Conservation (phyloP, 768 basidiomycete genomes). For the Podaxis sp. region DNA sequence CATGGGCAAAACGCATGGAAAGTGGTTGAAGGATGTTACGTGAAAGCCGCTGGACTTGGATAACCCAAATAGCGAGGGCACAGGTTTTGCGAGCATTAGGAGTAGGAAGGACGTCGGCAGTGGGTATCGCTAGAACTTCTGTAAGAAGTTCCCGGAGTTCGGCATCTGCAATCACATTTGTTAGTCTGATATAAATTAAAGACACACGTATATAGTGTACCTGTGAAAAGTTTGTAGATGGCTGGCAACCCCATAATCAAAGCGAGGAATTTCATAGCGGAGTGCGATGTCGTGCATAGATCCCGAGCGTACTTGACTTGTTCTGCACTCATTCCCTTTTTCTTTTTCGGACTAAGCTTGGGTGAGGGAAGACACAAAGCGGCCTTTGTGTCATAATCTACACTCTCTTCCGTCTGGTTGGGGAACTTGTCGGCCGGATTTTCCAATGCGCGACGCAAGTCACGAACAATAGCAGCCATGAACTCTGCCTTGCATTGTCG, state of each 20-base stretch:
- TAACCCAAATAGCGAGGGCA: conserved; percentile 71
- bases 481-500: conserved; percentile 52
- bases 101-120: conserved; percentile 68
- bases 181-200: conserved; percentile 17
- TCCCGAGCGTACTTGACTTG: conserved; percentile 81
- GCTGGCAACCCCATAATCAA: conserved; percentile 61
- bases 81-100: conserved; percentile 87
- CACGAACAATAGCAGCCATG: conserved; percentile 61
- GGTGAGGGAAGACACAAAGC: conserved; percentile 59
- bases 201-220: conserved; percentile 35
- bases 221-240: conserved; percentile 57
- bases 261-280: conserved; percentile 65
- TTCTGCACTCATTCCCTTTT: conserved; percentile 71
- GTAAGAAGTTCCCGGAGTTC: conserved; percentile 63
- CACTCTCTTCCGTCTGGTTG: conserved; percentile 26
- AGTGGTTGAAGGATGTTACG: conserved; percentile 58
- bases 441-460: conserved; percentile 63
- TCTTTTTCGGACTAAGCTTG: conserved; percentile 63
- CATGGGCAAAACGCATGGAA: conserved; percentile 66
- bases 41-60: conserved; percentile 73
- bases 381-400: conserved; percentile 25
- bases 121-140: conserved; percentile 68
- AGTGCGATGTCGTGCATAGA: conserved; percentile 70
- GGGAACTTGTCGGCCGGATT: conserved; percentile 43
- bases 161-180: conserved; percentile 38